These are phyloP conservation scores for Solanum hybrid DNA, from an alignment of 305 asterid genomes.

Conservation along the genomic window DNA sequence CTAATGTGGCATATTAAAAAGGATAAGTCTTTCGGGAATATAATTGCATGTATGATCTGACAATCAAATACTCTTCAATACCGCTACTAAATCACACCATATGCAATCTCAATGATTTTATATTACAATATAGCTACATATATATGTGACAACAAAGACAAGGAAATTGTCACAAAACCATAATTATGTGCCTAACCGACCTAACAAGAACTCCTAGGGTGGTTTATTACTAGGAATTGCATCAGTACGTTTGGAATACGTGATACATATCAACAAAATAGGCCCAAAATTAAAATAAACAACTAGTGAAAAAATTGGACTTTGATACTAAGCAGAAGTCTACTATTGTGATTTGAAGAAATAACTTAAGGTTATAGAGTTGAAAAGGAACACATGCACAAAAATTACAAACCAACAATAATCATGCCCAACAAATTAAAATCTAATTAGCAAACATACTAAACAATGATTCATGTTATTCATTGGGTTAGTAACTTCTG, in stretches of 20 bases:
- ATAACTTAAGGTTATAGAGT: not conserved
- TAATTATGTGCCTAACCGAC: not conserved
- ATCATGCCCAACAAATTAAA: not conserved
- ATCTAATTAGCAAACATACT: not conserved
- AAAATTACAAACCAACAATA: not conserved
- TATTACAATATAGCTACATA: not conserved
- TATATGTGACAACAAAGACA: not conserved
- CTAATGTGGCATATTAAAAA: not conserved
- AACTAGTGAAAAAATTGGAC: not conserved
- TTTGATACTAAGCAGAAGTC: not conserved
- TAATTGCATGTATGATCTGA: not conserved
- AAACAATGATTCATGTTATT: not conserved
- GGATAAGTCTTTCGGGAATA: not conserved
- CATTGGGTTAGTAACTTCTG: not conserved
- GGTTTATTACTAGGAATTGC: not conserved
- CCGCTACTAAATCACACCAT: not conserved
- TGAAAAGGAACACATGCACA: not conserved
- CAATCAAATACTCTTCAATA: not conserved
- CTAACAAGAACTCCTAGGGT: not conserved
- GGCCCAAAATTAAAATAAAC: not conserved
- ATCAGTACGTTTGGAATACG: not conserved
- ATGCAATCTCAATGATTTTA: not conserved
- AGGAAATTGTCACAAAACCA: not conserved
- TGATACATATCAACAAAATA: not conserved
- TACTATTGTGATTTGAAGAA: not conserved